phyloP scores from a whole-genome alignment of 2,329 filamentous ascomycete genomes.

The Pyrenophora teres region DNA sequence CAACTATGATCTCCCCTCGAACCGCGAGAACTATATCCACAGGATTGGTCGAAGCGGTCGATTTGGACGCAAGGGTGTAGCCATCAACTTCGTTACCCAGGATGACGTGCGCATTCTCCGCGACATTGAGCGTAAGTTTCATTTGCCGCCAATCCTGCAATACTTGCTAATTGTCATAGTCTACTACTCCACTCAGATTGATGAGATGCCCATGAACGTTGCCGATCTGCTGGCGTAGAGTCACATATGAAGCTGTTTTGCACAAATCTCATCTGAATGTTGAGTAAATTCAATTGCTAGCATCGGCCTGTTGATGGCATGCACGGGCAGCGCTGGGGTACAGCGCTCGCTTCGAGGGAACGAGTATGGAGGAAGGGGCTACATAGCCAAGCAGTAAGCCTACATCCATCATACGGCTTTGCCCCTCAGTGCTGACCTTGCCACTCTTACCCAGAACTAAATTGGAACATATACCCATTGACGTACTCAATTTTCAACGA shows the following conservation, averaged over 20 bases:
- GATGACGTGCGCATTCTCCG: constrained; percentile 97
- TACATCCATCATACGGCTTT: background rate
- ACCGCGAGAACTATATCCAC: constrained; percentile 99
- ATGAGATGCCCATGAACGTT: constrained; percentile 98
- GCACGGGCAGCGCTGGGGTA: constrained; percentile 2
- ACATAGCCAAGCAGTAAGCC: constrained; percentile 38
- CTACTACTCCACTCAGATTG: constrained; percentile 95
- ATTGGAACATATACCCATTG: constrained; percentile 9
- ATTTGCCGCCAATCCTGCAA: background rate
- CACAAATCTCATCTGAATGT: background rate
- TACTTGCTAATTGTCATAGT: constrained; percentile 58
- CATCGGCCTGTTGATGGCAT: background rate
- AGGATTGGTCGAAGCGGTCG: constrained; percentile 99
- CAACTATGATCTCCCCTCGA: constrained; percentile 99
- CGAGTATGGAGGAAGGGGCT: constrained; percentile 46
- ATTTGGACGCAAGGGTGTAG: constrained; percentile 99
- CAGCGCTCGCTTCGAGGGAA: constrained; percentile 25
- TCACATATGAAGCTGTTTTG: background rate
- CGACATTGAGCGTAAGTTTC: constrained; percentile 82
- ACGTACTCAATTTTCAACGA: background rate
- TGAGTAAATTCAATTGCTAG: background rate
- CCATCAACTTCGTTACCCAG: constrained; percentile 99
- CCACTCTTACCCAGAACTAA: constrained; percentile 8
- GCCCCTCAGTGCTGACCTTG: constrained; percentile 1
- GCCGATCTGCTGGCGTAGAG: constrained; percentile 40